Base-by-base conservation (phyloP, 73 alveolate species). In the Paramecium biaurelia region DNA sequence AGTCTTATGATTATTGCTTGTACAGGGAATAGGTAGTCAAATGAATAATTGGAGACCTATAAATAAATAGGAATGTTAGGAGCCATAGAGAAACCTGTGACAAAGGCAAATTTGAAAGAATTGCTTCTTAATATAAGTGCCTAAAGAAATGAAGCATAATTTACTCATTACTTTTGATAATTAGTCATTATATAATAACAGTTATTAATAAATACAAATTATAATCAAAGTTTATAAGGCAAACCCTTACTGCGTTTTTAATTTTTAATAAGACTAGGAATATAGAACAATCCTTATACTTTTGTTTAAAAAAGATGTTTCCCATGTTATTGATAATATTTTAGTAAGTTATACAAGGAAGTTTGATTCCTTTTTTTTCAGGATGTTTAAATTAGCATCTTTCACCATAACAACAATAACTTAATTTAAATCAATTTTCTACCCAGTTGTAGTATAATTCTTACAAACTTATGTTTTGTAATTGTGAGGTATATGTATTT, bases 401-500 rank as follows among this genome's bases (percentile, higher is more conserved):
- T 37, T 72, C 86, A 11, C 86, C 86, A 18, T 72, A 72, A 18
- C 86, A 72, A 26, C 86, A 72, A 72, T 72, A 72, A n/a, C 86
- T 72, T 21, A 38, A 35, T 72, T 14, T 1, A 11, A 6, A 35
- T 38, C 14, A 18, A n/a, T 63, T 5, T 63, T 12, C 2, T 63
- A 86, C 85, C 93, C 93, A 41, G 11, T 12, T 37, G 70, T 57
- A 5, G 43, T 72, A 26, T 63, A 86, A 86, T 86, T 86, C n/a
- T 59, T 86, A 21, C 93, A 86, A 26, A 63, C 45, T 37, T 86
- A 12, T 38, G 93, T 86, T 38, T 76, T 43, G 82, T 86, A 86
- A 37, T 86, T 86, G 49, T 63, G 82, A 11, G 93, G 93, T 23
- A 86, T 82, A 37, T 86, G 93, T 26, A 82, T 63, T 28, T 86